Evolutionary conservation across 257 asterid genomes (phyloP), one percentile per base, ranked within the genome.

Genomic region (Lycium ferocissimum): DNA sequence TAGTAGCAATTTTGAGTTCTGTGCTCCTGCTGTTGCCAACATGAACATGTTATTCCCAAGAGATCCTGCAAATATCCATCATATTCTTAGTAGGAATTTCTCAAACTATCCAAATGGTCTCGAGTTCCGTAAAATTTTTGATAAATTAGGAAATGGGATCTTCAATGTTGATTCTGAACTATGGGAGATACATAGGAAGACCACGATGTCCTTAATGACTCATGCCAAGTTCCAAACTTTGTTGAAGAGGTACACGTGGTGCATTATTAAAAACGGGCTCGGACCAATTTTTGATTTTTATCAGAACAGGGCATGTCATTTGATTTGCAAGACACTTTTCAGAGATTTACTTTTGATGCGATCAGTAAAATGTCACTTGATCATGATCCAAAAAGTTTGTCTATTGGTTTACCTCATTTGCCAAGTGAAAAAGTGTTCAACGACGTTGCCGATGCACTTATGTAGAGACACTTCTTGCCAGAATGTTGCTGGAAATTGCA

Each of bases 61-160:
- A 0, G 85, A 83, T 58, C 80, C 85, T 2, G 67, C 85, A 6
- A 82, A 82, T 38, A 66, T 83, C 20, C 18, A 66, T 3, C 56
- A 83, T 56, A 51, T 83, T 40, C 80, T 83, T 47, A 49, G 53
- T n/a, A 37, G 59, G 26, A 82, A 33, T 40, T 83, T 83, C 80
- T 47, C 79, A 37, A 83, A 83, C 85, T 83, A 65, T 47, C 85
- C 66, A 11, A 83, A 83, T 13, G 85, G 85, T 0, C 67, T 38
- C 4, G 12, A 51, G 1, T 83, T 26, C 3, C 85, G 20, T 37
- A 22, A 66, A 67, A 67, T 66, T 33, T 83, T 83, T 0, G 67
- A 83, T 7, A 14, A 51, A 9, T 51, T 83, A 10, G 80, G 80
- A 51, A 11, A 82, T 38, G 85, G 85, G 0, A 57, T 82, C 38